A percentile compares a stretch with the other conserved stretches of the same genome.
Conservation (phyloP, 345 rosid genomes). For the Gossypium rotundifolium region DNA sequence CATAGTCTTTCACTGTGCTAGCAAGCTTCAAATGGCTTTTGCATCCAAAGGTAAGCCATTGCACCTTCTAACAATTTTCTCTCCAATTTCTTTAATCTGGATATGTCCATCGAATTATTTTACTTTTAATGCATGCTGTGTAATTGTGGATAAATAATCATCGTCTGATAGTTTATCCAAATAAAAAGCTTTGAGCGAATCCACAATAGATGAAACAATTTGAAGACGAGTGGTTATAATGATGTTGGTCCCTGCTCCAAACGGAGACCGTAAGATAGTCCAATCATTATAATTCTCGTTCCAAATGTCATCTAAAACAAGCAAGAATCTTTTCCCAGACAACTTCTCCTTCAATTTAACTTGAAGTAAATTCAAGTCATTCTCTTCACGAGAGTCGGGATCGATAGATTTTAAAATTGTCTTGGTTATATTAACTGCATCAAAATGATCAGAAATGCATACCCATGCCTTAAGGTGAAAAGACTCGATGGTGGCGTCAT, state of each 20-base stretch:
- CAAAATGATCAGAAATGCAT: background rate
- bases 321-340: background rate
- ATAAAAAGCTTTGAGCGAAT: background rate
- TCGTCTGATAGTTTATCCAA: background rate
- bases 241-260: too few species aligned
- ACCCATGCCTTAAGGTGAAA: background rate
- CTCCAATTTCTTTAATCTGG: conserved; percentile 27
- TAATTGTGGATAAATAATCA: conserved; percentile 1
- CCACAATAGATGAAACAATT: background rate
- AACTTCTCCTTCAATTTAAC: background rate
- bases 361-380: too few species aligned
- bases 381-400: too few species aligned
- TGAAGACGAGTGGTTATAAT: too few species aligned
- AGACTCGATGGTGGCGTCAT: background rate
- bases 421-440: background rate
- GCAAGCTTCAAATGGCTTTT: conserved; percentile 18
- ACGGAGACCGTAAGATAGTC: background rate
- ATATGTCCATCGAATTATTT: conserved; percentile 2
- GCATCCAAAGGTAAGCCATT: background rate
- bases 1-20: too few species aligned
- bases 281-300: background rate
- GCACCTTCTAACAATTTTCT: conserved; percentile 30
- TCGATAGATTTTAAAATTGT: background rate
- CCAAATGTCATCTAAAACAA: background rate
- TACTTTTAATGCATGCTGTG: conserved; percentile 9